Evolutionary conservation across 805 yeast genomes (phyloP), one percentile per base, ranked within the genome.

Genomic region (Sugiyamaella smithiae): DNA sequence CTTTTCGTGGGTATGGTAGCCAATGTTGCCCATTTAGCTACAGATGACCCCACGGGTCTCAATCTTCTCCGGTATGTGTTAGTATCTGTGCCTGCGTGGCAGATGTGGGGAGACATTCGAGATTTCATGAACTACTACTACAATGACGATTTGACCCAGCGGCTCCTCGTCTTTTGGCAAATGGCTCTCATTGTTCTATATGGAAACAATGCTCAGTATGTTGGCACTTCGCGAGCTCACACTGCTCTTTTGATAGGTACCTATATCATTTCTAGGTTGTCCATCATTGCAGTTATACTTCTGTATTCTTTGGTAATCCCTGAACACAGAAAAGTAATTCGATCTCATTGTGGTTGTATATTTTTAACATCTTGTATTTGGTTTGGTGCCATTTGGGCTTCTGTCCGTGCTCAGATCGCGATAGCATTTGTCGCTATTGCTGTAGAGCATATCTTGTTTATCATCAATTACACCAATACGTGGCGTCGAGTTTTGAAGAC

Each of bases 111-210:
- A n/a, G 85, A 81, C 57, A 67, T 81, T 50, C 77, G 79, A 57
- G 85, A 80, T 50, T 72, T 81, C 56, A 78, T 80, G 73, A 80
- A 82, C 62, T 80, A 78, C 58, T 81, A 79, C 63, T 82, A 75
- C 59, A 78, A 69, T 50, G 82, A 80, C 56, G 86, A 82, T 62
- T 61, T 81, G 43, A 58, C 77, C 3, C 87, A 82, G 58, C 72
- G 74, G 47, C 6, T 67, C 0, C 77, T 73, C 58, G 71, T 81
- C 14, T 52, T 80, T 16, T 79, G 84, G 84, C 70, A 75, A 14
- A 62, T 81, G 54, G 57, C 66, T 1, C 62, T 81, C 33, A 65
- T 82, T 50, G 71, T 80, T 6, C 56, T 79, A 6, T 79, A 72
- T 53, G 78, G 73, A 40, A 82, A 81, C 58, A 75, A 74, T 46